phyloP scores from a whole-genome alignment of 495 filamentous ascomycete species.

The Daldinia bambusicola region DNA sequence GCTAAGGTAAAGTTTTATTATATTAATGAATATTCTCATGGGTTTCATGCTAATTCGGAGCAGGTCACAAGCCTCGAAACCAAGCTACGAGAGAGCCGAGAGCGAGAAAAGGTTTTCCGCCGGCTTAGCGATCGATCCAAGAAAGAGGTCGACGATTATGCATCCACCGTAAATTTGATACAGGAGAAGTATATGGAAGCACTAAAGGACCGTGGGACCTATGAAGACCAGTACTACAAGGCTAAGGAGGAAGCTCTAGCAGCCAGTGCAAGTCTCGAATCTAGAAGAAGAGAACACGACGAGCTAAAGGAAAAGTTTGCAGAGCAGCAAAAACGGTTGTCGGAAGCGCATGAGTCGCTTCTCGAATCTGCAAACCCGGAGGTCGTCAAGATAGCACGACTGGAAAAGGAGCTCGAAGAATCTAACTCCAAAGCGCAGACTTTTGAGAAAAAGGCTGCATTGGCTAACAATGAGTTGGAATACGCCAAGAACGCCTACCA shows the following conservation, averaged over 20 bases:
- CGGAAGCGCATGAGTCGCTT: constrained; percentile 59
- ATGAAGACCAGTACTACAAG: constrained; percentile 48
- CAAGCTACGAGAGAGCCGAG: constrained; percentile 38
- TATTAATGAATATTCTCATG: not conserved
- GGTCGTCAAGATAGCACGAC: constrained; percentile 58
- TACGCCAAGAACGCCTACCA: constrained; percentile 73
- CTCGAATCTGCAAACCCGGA: constrained; percentile 60
- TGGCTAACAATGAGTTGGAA: constrained; percentile 59
- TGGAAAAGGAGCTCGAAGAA: constrained; percentile 52
- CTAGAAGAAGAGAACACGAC: constrained; percentile 54
- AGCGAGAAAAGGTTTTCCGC: constrained; percentile 42
- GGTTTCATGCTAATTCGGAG: constrained; percentile 1
- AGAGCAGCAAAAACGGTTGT: constrained; percentile 60
- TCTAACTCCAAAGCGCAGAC: constrained; percentile 49
- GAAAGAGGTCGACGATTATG: constrained; percentile 45
- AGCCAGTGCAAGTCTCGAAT: constrained; percentile 48
- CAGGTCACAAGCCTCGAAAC: constrained; percentile 50
- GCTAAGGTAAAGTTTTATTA: constrained; percentile 42
- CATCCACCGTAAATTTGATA: constrained; percentile 41
- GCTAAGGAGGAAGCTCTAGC: constrained; percentile 39
- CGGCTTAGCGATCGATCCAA: constrained; percentile 47
- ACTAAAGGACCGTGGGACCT: constrained; percentile 52
- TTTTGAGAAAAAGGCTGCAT: constrained; percentile 58
- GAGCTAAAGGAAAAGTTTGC: constrained; percentile 62
- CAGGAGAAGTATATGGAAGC: constrained; percentile 51